Conservation (phyloP, 1,284 basidiomycete genomes). For the Pseudozyma tsukubaensis region DNA sequence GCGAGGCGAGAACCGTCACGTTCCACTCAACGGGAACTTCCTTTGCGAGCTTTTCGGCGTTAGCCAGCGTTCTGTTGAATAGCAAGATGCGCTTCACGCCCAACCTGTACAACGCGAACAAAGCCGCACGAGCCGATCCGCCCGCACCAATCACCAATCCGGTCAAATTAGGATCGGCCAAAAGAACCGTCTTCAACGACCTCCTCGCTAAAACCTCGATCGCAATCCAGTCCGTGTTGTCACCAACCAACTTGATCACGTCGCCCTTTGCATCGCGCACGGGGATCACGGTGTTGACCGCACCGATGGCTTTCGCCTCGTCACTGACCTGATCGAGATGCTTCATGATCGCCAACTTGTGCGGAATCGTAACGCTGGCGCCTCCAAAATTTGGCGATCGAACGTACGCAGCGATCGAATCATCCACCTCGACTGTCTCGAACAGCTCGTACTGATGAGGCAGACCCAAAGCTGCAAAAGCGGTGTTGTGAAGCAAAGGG, state of each 20-base stretch:
- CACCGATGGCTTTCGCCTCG: conserved; percentile 63
- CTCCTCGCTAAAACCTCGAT: conserved; percentile 50
- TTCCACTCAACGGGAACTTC: conserved; percentile 61
- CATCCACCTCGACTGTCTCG: conserved; percentile 79
- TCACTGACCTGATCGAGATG: conserved; percentile 61
- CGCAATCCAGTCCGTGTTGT: conserved; percentile 68
- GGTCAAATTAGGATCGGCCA: conserved; percentile 35
- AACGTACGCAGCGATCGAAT: conserved; percentile 77
- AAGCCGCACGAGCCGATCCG: conserved; percentile 64
- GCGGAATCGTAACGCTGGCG: conserved; percentile 82
- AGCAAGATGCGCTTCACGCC: conserved; percentile 60
- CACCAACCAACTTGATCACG: conserved; percentile 47
- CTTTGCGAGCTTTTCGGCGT: conserved; percentile 53
- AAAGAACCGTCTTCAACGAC: conserved; percentile 42
- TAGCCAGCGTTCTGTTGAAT: conserved; percentile 65
- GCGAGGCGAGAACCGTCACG: conserved; percentile 50
- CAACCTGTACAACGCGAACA: conserved; percentile 64
- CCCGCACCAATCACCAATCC: conserved; percentile 67
- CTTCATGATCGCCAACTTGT: conserved; percentile 62
- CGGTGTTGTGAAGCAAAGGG: conserved; percentile 92
- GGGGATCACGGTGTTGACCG: conserved; percentile 67
- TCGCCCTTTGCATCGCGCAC: conserved; percentile 25
- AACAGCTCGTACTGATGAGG: conserved; percentile 75
- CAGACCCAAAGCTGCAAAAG: conserved; percentile 81
- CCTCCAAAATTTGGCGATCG: conserved; percentile 84